Conservation (phyloP, 805 yeast species). For the Groenewaldozyma salmanticensis region DNA sequence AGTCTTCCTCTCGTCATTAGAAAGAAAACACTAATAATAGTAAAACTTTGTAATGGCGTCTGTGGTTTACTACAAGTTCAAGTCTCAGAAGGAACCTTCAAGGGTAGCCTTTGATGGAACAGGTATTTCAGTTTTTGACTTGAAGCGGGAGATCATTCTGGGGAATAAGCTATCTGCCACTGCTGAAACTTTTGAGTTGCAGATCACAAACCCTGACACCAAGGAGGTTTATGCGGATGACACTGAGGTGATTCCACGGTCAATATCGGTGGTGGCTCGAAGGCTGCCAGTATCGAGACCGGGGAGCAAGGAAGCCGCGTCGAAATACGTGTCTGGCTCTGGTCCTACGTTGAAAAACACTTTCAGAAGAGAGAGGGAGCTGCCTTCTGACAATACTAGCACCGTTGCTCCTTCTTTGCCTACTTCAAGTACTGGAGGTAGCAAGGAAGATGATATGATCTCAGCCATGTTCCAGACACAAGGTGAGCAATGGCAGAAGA, state of each 20-base stretch:
- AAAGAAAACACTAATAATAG: no score
- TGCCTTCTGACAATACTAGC: slow-evolving; percentile 22
- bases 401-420: slow-evolving; percentile 1
- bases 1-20: no score
- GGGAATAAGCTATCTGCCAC: slow-evolving; percentile 78
- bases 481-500: slow-evolving; percentile 88
- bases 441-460: slow-evolving; percentile 79
- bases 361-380: slow-evolving; percentile 19
- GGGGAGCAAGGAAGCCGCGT: slow-evolving; percentile 43
- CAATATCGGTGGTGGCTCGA: slow-evolving; percentile 71
- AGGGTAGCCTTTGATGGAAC: slow-evolving; percentile 91
- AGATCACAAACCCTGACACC: slow-evolving; percentile 62
- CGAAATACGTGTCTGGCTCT: slow-evolving; percentile 46
- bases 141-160: slow-evolving; percentile 79
- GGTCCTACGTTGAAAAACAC: slow-evolving; percentile 31
- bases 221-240: slow-evolving; percentile 76
- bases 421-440: slow-evolving; percentile 30
- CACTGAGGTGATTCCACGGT: slow-evolving; percentile 81
- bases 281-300: slow-evolving; percentile 59
- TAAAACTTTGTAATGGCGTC: no score
- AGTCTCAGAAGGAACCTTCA: slow-evolving; percentile 71
- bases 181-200: slow-evolving; percentile 63
- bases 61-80: slow-evolving; percentile 75
- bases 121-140: slow-evolving; percentile 88
- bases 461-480: slow-evolving; percentile 88